Evolutionary conservation across 1,284 basidiomycete genomes (phyloP).

Genomic region (Pholiota adiposa): DNA sequence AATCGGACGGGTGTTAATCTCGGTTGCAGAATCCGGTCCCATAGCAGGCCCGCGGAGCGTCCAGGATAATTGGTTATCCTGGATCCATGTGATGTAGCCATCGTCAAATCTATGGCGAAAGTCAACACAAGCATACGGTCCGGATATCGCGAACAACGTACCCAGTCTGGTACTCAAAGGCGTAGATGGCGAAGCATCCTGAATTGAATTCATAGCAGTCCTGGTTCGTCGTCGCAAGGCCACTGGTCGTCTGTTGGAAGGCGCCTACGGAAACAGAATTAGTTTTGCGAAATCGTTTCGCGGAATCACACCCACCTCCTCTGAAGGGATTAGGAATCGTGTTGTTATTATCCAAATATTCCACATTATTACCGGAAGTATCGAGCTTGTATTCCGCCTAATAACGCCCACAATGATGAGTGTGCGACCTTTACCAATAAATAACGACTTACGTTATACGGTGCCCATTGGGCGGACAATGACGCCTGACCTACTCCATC

Average conservation of each 20-base stretch:
- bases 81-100: conserved; percentile 80
- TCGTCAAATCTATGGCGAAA: conserved; percentile 52
- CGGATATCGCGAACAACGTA: conserved; percentile 20
- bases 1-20: conserved; percentile 73
- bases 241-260: conserved; percentile 56
- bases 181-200: conserved; percentile 50
- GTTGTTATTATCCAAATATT: conserved; percentile 43
- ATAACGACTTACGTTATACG: conserved; percentile 38
- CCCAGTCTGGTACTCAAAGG: conserved; percentile 52
- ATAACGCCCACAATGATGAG: too few species aligned
- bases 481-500: conserved; percentile 45
- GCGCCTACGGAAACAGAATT: conserved; percentile 27
- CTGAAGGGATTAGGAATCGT: conserved; percentile 45
- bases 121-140: background rate
- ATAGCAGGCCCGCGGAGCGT: conserved; percentile 71
- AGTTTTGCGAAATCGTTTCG: background rate
- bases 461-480: conserved; percentile 64
- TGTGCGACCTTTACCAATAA: too few species aligned
- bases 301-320: conserved; percentile 37
- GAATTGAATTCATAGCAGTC: conserved; percentile 51
- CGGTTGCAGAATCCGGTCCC: conserved; percentile 58
- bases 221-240: conserved; percentile 47
- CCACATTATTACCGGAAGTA: conserved; percentile 46
- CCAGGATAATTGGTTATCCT: conserved; percentile 70
- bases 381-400: conserved; percentile 49